Percentiles rank a stretch among this genome's conserved stretches.
Evolutionary conservation across 352 stramenopile genomes (phyloP).

Genomic region (Pythium biforme): DNA sequence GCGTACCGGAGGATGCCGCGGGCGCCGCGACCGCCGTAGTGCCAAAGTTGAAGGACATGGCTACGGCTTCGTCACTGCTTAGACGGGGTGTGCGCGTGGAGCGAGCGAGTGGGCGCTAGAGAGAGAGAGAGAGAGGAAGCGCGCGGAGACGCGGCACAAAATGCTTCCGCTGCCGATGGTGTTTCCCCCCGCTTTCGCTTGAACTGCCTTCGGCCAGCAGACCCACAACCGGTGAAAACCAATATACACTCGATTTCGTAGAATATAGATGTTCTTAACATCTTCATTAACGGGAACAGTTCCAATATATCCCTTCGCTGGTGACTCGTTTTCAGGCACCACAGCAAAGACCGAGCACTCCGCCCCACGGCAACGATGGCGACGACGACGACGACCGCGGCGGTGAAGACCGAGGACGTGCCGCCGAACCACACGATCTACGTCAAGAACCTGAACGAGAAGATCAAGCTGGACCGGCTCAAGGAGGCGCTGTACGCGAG

Average conservation of each 20-base stretch:
- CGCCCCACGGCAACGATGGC: not conserved
- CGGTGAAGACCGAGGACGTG: constrained; percentile 46
- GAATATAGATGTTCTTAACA: not conserved
- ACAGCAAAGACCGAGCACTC: no score
- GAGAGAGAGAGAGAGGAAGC: not conserved
- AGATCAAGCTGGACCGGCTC: constrained; percentile 91
- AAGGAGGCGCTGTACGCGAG: constrained; percentile 89
- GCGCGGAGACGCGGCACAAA: not conserved
- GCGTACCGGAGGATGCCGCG: constrained; percentile 31
- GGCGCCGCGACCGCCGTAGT: constrained; percentile 29
- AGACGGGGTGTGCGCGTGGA: constrained; percentile 6
- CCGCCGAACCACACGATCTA: constrained; percentile 92
- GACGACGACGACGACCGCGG: not conserved
- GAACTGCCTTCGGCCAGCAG: constrained; percentile 2
- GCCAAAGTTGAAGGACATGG: constrained; percentile 40
- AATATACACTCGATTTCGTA: not conserved
- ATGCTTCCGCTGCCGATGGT: not conserved
- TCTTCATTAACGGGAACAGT: not conserved
- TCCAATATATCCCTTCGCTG: constrained; percentile 11
- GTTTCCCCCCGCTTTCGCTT: constrained; percentile 7
- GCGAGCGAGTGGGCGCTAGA: not conserved
- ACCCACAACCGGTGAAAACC: not conserved
- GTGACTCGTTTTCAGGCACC: constrained; percentile 18
- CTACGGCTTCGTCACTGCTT: not conserved
- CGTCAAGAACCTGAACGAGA: constrained; percentile 94